Evolutionary conservation across 2,329 filamentous ascomycete species (phyloP).

Genomic region (Moelleriella libera): DNA sequence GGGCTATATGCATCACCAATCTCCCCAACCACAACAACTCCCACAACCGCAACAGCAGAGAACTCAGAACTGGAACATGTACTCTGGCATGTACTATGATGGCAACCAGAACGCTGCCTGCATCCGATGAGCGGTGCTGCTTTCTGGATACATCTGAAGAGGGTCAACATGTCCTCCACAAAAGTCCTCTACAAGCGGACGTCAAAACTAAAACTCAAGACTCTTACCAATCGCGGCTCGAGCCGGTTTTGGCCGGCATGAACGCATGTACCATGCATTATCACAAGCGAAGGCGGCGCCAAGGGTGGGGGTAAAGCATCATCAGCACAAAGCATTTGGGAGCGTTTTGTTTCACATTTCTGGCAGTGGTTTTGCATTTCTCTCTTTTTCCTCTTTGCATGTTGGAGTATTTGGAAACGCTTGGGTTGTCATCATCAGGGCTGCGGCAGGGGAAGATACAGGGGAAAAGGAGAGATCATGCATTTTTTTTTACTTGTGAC

Average conservation of each 20-base stretch:
- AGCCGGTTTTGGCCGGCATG: too few species aligned
- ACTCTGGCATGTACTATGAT: conserved; percentile 16
- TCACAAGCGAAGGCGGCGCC: neutral
- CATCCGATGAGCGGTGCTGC: conserved; percentile 2
- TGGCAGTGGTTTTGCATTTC: neutral
- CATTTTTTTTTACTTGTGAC: too few species aligned
- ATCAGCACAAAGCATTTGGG: neutral
- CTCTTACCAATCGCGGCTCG: too few species aligned
- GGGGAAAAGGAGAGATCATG: neutral
- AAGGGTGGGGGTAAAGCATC: neutral
- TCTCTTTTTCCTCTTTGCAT: neutral
- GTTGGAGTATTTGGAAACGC: neutral
- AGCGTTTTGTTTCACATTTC: neutral
- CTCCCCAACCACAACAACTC: conserved; percentile 14
- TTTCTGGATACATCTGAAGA: neutral
- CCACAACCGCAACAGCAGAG: conserved; percentile 13
- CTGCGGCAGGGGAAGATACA: neutral
- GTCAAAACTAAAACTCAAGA: too few species aligned
- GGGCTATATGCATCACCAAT: conserved; percentile 14
- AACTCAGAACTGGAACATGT: conserved; percentile 17
- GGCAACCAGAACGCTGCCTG: conserved; percentile 4
- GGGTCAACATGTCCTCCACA: neutral
- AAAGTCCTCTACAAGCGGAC: too few species aligned
- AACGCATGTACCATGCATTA: neutral
- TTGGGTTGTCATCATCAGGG: too few species aligned